Percentiles rank a stretch among this genome's conserved stretches.
phyloP scores from a whole-genome alignment of 495 filamentous ascomycete species.

The Penicillium pulvis region DNA sequence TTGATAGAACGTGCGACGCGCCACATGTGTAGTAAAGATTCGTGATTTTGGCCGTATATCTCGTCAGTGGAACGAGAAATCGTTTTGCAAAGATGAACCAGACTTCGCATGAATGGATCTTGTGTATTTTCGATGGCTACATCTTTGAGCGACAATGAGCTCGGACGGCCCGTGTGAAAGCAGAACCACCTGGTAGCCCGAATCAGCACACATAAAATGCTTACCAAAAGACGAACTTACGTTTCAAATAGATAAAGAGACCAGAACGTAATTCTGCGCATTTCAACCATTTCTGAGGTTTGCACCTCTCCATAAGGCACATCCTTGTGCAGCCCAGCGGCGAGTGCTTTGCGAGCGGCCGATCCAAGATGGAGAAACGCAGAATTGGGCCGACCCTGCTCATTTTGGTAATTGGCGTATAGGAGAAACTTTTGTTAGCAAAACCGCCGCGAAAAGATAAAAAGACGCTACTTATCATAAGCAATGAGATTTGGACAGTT shows the following conservation, averaged over 20 bases:
- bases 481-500: slow-evolving; percentile 42
- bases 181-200: slow-evolving; percentile 39
- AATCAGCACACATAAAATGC: neutral
- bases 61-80: slow-evolving; percentile 38
- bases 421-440: slow-evolving; percentile 8
- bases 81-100: slow-evolving; percentile 36
- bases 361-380: slow-evolving; percentile 43
- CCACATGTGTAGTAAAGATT: slow-evolving; percentile 49
- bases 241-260: slow-evolving; percentile 45
- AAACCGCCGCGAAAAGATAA: neutral
- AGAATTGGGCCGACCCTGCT: slow-evolving; percentile 47
- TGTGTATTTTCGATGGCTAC: slow-evolving; percentile 37
- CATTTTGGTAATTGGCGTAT: slow-evolving; percentile 46
- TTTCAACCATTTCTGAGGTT: slow-evolving; percentile 32
- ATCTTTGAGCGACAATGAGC: slow-evolving; percentile 37
- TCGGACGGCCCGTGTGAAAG: slow-evolving; percentile 44
- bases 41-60: slow-evolving; percentile 44
- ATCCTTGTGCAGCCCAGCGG: slow-evolving; percentile 47
- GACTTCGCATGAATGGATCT: slow-evolving; percentile 36
- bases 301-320: slow-evolving; percentile 31
- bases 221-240: slow-evolving; percentile 20
- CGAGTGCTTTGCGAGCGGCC: slow-evolving; percentile 42
- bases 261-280: slow-evolving; percentile 46
- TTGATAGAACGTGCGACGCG: slow-evolving; percentile 40
- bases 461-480: slow-evolving; percentile 43